Base-by-base conservation (phyloP, 2,329 filamentous ascomycete species). In the Alternaria conjuncta region DNA sequence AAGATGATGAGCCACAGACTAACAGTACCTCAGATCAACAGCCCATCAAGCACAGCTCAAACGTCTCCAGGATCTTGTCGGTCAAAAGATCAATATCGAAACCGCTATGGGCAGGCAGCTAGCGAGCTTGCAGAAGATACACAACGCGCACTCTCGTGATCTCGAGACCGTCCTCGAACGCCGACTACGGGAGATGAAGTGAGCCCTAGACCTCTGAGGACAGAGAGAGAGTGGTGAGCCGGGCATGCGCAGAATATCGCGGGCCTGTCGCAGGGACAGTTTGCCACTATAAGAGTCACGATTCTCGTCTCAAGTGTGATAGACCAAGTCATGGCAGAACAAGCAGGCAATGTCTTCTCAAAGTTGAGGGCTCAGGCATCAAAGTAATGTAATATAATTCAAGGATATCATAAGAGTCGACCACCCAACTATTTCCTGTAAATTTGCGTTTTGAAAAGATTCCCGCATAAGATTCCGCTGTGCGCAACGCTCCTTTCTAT, bases 31-130 rank as follows among this genome's bases (percentile, higher is more conserved):
- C 57, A 78, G 76, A 30, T 62, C 63, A 12, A 18, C 66, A 47
- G 66, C 63, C 9, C 69, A 76, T 59, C 21, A 67, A 49, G 69
- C 71, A 9, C 72, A 77, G 57, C 57, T 75, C 36, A 58, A 64
- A 25, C 69, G 69, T 12, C 70, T 79, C 47, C 57, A 66, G 10
- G 55, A 69, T 2, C 69, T 79, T 1, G 49, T 78, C 18, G 57
- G 53, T 8, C 57, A 66, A 32, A 78, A 78, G 49, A 57, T 61
- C 15, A 56, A 64, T 3, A 65, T 78, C 45, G 77, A 78, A 60
- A 57, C 64, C n/a, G 44, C 61, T 7, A 75, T 79, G 71, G 57
- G 53, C 3, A 49, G 54, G 28, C 72, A 69, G 41, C 51, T 75
- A 7, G 57, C 36, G 4, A 41, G 49, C 13, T 47, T 79, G 58